A percentile compares a stretch with the other conserved stretches of the same genome.
Evolutionary conservation across 306 rosid genomes (phyloP).

Genomic region (Luffa aegyptiaca): DNA sequence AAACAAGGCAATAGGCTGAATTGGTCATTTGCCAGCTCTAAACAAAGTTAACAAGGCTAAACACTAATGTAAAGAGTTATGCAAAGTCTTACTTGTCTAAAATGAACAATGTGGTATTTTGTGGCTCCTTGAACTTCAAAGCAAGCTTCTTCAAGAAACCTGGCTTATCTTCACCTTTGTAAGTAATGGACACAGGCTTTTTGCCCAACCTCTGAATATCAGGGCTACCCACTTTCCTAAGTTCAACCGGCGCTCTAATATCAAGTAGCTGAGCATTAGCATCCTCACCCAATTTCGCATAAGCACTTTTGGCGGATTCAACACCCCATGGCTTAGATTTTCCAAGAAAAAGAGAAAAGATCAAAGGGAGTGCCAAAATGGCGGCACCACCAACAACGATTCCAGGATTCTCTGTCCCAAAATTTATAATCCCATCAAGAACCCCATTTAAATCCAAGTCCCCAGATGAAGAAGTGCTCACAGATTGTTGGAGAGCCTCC

Average conservation of each 20-base stretch:
- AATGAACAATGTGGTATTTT: slow-evolving; percentile 78
- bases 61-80: neutral
- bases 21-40: neutral
- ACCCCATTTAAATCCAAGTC: slow-evolving; percentile 40
- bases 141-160: slow-evolving; percentile 76
- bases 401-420: slow-evolving; percentile 62
- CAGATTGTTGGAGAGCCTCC: slow-evolving; percentile 47
- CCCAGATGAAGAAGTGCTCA: slow-evolving; percentile 20
- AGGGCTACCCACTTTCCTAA: slow-evolving; percentile 64
- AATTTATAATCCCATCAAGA: slow-evolving; percentile 38
- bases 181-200: slow-evolving; percentile 52
- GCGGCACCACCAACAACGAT: slow-evolving; percentile 64
- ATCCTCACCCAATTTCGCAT: slow-evolving; percentile 64
- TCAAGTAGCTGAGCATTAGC: slow-evolving; percentile 70
- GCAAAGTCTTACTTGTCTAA: slow-evolving; percentile 76
- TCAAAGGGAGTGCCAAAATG: slow-evolving; percentile 63
- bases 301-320: slow-evolving; percentile 82
- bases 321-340: slow-evolving; percentile 77
- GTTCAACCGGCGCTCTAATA: slow-evolving; percentile 55
- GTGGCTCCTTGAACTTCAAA: slow-evolving; percentile 80
- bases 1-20: neutral
- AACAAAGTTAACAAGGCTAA: neutral
- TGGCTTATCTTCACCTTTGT: slow-evolving; percentile 69
- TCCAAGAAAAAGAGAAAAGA: slow-evolving; percentile 59
- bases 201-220: slow-evolving; percentile 62